Evolutionary conservation across 2,329 filamentous ascomycete species (phyloP).

Genomic region (Pseudogymnoascus sp.): DNA sequence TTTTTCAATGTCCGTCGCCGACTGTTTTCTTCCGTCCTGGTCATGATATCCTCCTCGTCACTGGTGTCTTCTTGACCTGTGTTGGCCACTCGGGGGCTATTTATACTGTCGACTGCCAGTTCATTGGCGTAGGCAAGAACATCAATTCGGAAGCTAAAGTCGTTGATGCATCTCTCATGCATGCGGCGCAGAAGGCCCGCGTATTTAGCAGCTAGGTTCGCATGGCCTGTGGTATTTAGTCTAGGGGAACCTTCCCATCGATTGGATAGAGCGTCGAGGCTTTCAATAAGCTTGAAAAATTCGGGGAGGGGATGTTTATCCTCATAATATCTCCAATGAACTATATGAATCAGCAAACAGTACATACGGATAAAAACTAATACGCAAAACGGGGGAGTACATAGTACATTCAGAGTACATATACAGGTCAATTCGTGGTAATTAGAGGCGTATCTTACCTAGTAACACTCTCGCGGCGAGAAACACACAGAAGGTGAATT

Average conservation of each 20-base stretch:
- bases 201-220: constrained; percentile 18
- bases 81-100: neutral
- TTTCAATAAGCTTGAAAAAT: constrained; percentile 22
- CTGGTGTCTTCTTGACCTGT: neutral
- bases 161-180: constrained; percentile 12
- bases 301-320: constrained; percentile 18
- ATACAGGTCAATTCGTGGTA: neutral
- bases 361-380: neutral
- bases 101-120: neutral
- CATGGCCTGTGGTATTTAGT: constrained; percentile 9
- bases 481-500: constrained; percentile 28
- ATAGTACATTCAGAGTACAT: neutral
- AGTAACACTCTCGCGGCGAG: constrained; percentile 27
- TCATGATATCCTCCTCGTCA: neutral
- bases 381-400: neutral
- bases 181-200: constrained; percentile 14
- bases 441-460: constrained; percentile 12
- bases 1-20: neutral
- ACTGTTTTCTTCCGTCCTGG: neutral
- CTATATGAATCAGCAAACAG: constrained; percentile 5
- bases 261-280: constrained; percentile 21
- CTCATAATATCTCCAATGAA: constrained; percentile 22
- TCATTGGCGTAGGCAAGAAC: constrained; percentile 15
- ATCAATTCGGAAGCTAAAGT: constrained; percentile 8
- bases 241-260: constrained; percentile 16